Conservation (phyloP, 305 asterid species). For the Fraxinus nigra region DNA sequence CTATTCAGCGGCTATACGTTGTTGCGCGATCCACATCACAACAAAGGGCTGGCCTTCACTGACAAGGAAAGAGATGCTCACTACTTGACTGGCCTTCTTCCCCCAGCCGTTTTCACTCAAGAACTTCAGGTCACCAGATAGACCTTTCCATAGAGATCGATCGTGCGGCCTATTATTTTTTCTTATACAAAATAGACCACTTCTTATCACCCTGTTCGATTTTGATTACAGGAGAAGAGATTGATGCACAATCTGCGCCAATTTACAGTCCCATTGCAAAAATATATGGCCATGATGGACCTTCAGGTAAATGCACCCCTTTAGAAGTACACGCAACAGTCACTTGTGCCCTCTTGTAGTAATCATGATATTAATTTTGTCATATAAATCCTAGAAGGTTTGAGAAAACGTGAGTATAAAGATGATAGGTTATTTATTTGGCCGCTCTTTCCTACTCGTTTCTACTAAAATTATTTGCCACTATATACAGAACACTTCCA, state of each 20-base stretch:
- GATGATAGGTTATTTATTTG: neutral
- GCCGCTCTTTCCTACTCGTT: neutral
- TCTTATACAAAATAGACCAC: neutral
- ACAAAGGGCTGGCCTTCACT: slow-evolving; percentile 84
- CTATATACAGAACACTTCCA: neutral
- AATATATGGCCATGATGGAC: slow-evolving; percentile 94
- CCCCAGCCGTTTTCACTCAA: slow-evolving; percentile 63
- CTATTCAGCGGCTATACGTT: slow-evolving; percentile 62
- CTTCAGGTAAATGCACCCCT: slow-evolving; percentile 61
- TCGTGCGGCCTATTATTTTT: neutral
- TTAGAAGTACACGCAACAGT: neutral
- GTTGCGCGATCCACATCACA: slow-evolving; percentile 87
- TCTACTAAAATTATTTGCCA: neutral
- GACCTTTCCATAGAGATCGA: neutral
- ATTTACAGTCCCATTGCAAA: slow-evolving; percentile 74
- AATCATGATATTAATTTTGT: neutral
- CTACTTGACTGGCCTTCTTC: slow-evolving; percentile 85
- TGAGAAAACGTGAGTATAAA: neutral
- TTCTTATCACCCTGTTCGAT: slow-evolving; percentile 12
- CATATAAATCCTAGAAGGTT: neutral
- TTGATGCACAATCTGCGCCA: slow-evolving; percentile 70
- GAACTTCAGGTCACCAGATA: slow-evolving; percentile 64
- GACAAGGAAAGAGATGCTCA: slow-evolving; percentile 87
- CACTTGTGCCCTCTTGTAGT: neutral
- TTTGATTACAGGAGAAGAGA: slow-evolving; percentile 56